These are phyloP conservation scores for Podospora didyma DNA, from an alignment of 495 filamentous ascomycete genomes.

Conservation along the genomic window DNA sequence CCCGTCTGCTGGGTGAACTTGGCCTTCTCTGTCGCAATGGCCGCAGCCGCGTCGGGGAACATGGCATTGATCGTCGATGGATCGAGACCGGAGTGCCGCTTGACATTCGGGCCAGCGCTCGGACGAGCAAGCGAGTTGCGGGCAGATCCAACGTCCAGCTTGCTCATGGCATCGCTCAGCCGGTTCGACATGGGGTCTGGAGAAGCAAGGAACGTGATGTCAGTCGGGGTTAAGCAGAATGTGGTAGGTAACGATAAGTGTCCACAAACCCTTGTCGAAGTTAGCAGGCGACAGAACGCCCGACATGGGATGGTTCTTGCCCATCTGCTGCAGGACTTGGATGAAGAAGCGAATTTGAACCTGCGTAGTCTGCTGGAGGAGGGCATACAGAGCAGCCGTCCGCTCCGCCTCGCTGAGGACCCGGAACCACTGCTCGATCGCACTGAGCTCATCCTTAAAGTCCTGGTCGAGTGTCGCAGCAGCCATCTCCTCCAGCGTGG, in stretches of 20 bases:
- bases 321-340: conserved; percentile 97
- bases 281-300: conserved; percentile 92
- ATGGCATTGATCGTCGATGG: conserved; percentile 94
- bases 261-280: conserved; percentile 88
- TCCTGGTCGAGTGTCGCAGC: conserved; percentile 96
- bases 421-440: conserved; percentile 99
- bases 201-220: conserved; percentile 1
- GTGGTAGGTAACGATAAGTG: neutral
- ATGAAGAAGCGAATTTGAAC: conserved; percentile 99
- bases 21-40: conserved; percentile 95
- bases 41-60: conserved; percentile 97
- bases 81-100: conserved; percentile 90
- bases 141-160: conserved; percentile 78
- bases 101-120: conserved; percentile 60
- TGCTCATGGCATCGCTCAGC: conserved; percentile 95
- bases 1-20: conserved; percentile 95
- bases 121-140: conserved; percentile 85
- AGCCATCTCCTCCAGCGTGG: conserved; percentile 96
- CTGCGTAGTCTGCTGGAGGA: conserved; percentile 97
- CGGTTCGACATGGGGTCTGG: conserved; percentile 96
- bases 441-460: conserved; percentile 97
- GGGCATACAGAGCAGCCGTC: conserved; percentile 89
- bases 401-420: conserved; percentile 95
- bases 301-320: conserved; percentile 95
- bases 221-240: neutral